Evolutionary conservation across 2,329 filamentous ascomycete genomes (phyloP), one percentile per base, ranked within the genome.

Genomic region (Cyphellophora attinorum): DNA sequence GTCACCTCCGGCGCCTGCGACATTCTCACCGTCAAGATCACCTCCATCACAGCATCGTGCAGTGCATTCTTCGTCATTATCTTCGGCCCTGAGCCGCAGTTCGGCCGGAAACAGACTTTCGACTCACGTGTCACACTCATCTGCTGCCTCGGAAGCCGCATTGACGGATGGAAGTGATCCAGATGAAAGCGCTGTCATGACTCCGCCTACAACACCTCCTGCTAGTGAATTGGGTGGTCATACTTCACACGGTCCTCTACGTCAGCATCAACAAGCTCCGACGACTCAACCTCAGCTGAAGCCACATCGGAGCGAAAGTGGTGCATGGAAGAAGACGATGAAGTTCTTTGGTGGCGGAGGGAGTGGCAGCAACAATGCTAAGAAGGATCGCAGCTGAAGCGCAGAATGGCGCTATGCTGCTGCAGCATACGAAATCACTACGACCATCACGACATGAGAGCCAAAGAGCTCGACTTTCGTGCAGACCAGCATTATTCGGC

Each of bases 281-380:
- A 38, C n/a, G 31, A 39, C 19, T 11, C 18, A 18, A 34, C 37
- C 27, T 29, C 36, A 28, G 11, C 60, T n/a, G 58, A 60, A 48
- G 47, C 49, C 39, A 57, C 60, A 40, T 50, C 58, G 40, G 61
- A 68, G 45, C 18, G 47, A 49, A 30, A 49, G 47, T 32, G 65
- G 67, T 45, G 60, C 64, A 4, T 70, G 65, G 65, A 69, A 67
- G 51, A 68, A 68, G 45, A 66, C 67, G 63, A 61, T 65, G 55
- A 68, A 65, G 47, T 49, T 70, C n/a, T 44, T 48, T 27, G 35
- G 45, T 16, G 38, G 39, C 19, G 27, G 28, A 13, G n/a, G n/a
- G n/a, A n/a, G n/a, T n/a, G n/a, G n/a, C n/a, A n/a, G n/a, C n/a
- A n/a, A n/a, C n/a, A n/a, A n/a, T n/a, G n/a, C n/a, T n/a, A n/a